A percentile compares a stretch with the other conserved stretches of the same genome.
phyloP scores from a whole-genome alignment of 495 filamentous ascomycete species.

The Coniosporium apollinis region DNA sequence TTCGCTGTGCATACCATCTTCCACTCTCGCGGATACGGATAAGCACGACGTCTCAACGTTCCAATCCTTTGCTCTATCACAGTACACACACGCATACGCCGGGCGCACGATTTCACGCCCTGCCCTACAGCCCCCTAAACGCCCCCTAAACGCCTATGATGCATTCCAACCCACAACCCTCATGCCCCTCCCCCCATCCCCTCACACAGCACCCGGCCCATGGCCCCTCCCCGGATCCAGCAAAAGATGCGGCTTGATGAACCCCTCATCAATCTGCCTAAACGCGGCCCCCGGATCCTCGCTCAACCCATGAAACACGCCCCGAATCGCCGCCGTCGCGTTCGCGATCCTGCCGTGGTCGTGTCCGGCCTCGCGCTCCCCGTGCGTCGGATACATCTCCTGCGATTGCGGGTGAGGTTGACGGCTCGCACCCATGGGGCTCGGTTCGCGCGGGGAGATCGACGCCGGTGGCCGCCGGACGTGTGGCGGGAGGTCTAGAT shows the following conservation, averaged over 20 bases:
- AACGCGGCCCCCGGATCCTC: slow-evolving; percentile 90
- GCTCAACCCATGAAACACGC: slow-evolving; percentile 53
- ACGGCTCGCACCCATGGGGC: slow-evolving; percentile 4
- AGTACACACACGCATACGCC: too few species aligned
- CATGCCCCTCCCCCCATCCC: too few species aligned
- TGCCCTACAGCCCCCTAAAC: too few species aligned
- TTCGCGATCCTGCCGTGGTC: slow-evolving; percentile 18
- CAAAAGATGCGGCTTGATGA: slow-evolving; percentile 84
- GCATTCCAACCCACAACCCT: too few species aligned
- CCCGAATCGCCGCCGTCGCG: slow-evolving; percentile 51
- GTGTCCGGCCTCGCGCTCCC: neutral
- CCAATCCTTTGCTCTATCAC: too few species aligned
- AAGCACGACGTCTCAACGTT: too few species aligned
- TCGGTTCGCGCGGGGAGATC: too few species aligned
- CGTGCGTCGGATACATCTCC: too few species aligned
- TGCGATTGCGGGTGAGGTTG: slow-evolving; percentile 18
- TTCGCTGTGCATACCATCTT: too few species aligned
- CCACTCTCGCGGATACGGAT: too few species aligned
- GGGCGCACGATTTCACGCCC: too few species aligned
- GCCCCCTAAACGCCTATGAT: too few species aligned
- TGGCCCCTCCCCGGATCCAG: slow-evolving; percentile 47
- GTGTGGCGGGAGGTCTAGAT: slow-evolving; percentile 32
- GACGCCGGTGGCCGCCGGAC: slow-evolving; percentile 18
- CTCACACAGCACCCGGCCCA: slow-evolving; percentile 1
- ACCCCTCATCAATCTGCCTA: slow-evolving; percentile 84